Evolutionary conservation across 164 flowering plant species (phyloP), one percentile per base, ranked within the genome.

Genomic region (Annona squamosa): DNA sequence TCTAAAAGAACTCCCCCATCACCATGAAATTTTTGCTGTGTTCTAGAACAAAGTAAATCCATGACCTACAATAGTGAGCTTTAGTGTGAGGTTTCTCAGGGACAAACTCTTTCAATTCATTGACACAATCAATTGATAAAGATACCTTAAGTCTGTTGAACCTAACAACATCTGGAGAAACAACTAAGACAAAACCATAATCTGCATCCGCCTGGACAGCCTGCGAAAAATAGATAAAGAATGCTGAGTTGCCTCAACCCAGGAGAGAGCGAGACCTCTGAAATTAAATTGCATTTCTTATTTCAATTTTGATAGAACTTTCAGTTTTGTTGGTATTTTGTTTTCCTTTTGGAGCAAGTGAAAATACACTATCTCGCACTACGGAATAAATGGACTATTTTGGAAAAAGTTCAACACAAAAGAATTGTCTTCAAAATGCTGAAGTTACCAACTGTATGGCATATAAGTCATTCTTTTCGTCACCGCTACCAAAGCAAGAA

Each of bases 101-200:
- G 17, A 65, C 12, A 45, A 46, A 43, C 46, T 48, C 13, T 46
- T 63, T 19, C 61, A 18, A 6, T 13, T 41, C 43, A 45, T 19
- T 10, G n/a, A 19, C 13, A 19, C 37, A 72, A 61, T 46, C 44
- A 3, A 47, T 43, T 4, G 65, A 46, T 2, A 63, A 26, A 44
- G 37, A 70, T 45, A 75, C 77, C 77, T 70, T 75, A 65, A 26
- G 63, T 64, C 77, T 41, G 26, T 47, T 48, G 57, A 70, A 75
- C 6, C 57, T 59, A 42, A 75, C 65, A 1, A 75, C 64, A 19
- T 75, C 77, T 59, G 77, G 73, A 18, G 77, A 71, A 63, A 70
- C 73, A 63, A 75, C 44, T 41, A 70, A 48, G n/a, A 48, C 48
- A 5, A 75, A 46, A 46, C 48, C 48, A 75, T 65, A 62, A 71